Evolutionary conservation across 306 rosid species (phyloP).

Genomic region (Begonia masoniana): DNA sequence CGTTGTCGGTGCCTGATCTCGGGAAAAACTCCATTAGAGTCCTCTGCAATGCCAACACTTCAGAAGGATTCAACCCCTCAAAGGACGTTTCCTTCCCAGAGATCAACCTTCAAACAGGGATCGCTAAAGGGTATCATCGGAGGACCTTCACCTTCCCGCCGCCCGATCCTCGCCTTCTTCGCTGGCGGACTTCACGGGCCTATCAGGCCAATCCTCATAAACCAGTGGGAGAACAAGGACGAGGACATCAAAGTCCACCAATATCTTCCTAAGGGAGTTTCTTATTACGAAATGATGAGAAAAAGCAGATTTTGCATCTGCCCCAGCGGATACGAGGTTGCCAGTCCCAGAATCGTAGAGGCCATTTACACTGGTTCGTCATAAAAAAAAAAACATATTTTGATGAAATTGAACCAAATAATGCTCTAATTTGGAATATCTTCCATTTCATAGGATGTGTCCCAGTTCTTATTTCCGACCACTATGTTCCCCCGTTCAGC

Average conservation of each 20-base stretch:
- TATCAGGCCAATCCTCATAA: slow-evolving; percentile 19
- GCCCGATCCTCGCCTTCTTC: slow-evolving; percentile 31
- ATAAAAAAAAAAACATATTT: too few species aligned
- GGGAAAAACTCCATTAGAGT: slow-evolving; percentile 30
- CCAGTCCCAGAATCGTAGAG: slow-evolving; percentile 34
- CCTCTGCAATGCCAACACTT: slow-evolving; percentile 32
- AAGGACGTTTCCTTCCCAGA: slow-evolving; percentile 35
- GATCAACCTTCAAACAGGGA: slow-evolving; percentile 27
- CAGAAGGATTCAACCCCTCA: slow-evolving; percentile 31
- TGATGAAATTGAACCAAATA: too few species aligned
- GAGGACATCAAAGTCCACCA: slow-evolving; percentile 25
- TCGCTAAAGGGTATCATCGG: slow-evolving; percentile 17
- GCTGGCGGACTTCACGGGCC: slow-evolving; percentile 30
- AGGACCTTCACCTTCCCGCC: slow-evolving; percentile 19
- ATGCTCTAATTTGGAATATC: too few species aligned
- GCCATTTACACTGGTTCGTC: slow-evolving; percentile 26
- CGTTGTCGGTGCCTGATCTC: slow-evolving; percentile 18
- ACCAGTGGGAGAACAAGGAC: slow-evolving; percentile 31
- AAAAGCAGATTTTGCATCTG: slow-evolving; percentile 29
- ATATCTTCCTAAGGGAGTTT: slow-evolving; percentile 15
- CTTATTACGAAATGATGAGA: slow-evolving; percentile 25
- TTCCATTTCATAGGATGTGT: slow-evolving; percentile 9
- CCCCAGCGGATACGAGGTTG: slow-evolving; percentile 38
- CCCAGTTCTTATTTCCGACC: slow-evolving; percentile 29
- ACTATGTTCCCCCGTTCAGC: slow-evolving; percentile 32